Evolutionary conservation across 2,329 filamentous ascomycete species (phyloP).

Genomic region (Ploettnerulaceae sp.): DNA sequence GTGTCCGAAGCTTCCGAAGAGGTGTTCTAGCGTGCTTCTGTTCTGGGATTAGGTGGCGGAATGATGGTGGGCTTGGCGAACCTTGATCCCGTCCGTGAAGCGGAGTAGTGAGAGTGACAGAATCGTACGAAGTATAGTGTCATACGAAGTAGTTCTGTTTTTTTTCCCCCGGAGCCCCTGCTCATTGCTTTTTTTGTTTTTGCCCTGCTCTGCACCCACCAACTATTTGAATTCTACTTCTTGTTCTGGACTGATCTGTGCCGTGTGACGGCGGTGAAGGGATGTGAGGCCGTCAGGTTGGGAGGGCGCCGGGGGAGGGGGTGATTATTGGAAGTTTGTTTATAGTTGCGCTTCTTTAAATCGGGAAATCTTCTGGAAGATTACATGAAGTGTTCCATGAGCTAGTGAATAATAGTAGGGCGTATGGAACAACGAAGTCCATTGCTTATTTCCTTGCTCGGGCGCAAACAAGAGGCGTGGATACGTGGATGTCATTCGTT

Average conservation of each 20-base stretch:
- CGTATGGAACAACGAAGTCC: no score
- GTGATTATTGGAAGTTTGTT: background rate
- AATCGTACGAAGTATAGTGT: no score
- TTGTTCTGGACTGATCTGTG: background rate
- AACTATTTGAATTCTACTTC: background rate
- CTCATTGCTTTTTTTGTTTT: no score
- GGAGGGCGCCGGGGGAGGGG: background rate
- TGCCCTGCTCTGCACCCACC: no score
- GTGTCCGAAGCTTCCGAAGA: no score
- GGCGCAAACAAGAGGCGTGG: no score
- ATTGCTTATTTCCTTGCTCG: no score
- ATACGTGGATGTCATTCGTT: no score
- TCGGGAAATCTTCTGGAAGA: slow-evolving; percentile 2
- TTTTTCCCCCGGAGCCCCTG: no score
- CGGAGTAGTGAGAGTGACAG: background rate
- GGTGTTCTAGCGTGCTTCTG: slow-evolving; percentile 22
- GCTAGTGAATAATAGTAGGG: background rate
- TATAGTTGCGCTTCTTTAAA: background rate
- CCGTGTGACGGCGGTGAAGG: background rate
- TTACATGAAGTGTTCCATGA: background rate
- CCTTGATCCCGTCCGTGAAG: background rate
- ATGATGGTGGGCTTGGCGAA: background rate
- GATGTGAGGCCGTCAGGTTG: slow-evolving; percentile 1
- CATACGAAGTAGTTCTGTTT: no score
- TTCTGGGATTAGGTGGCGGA: background rate